Conservation (phyloP, 2,329 filamentous ascomycete genomes). For the Fusarium secorum region DNA sequence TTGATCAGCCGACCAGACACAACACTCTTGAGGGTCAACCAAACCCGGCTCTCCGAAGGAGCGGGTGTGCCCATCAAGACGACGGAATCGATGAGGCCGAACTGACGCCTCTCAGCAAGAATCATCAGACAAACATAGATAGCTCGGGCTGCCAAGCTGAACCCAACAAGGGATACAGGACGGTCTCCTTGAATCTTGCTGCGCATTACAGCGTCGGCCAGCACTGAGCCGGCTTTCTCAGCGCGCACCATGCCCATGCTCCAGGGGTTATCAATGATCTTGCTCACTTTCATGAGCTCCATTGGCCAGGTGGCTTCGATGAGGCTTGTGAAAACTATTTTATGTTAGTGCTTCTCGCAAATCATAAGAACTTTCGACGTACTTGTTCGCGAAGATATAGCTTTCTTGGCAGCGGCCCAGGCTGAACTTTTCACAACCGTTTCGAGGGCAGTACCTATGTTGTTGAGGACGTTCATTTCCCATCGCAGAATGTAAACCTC, state of each 20-base stretch:
- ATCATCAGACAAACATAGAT: conserved; percentile 85
- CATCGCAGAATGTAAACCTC: conserved; percentile 87
- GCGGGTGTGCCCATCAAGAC: conserved; percentile 85
- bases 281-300: conserved; percentile 70
- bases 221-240: conserved; percentile 74
- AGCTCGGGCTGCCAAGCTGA: conserved; percentile 80
- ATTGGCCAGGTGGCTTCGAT: conserved; percentile 68
- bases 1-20: conserved; percentile 88
- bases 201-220: conserved; percentile 84
- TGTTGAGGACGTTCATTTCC: conserved; percentile 80
- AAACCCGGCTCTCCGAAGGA: conserved; percentile 74
- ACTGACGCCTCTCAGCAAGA: conserved; percentile 81
- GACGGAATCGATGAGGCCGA: conserved; percentile 86
- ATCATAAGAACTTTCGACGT: conserved; percentile 37
- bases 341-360: background rate
- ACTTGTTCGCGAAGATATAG: conserved; percentile 58
- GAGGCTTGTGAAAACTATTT: conserved; percentile 62
- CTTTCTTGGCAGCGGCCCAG: conserved; percentile 73
- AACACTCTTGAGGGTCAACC: conserved; percentile 79
- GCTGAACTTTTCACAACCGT: conserved; percentile 80
- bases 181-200: conserved; percentile 81
- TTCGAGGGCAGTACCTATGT: conserved; percentile 79
- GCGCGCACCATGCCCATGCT: conserved; percentile 77
- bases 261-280: conserved; percentile 84
- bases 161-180: conserved; percentile 81